Evolutionary conservation across 352 stramenopile genomes (phyloP).

Genomic region (Globisporangium ultimum): DNA sequence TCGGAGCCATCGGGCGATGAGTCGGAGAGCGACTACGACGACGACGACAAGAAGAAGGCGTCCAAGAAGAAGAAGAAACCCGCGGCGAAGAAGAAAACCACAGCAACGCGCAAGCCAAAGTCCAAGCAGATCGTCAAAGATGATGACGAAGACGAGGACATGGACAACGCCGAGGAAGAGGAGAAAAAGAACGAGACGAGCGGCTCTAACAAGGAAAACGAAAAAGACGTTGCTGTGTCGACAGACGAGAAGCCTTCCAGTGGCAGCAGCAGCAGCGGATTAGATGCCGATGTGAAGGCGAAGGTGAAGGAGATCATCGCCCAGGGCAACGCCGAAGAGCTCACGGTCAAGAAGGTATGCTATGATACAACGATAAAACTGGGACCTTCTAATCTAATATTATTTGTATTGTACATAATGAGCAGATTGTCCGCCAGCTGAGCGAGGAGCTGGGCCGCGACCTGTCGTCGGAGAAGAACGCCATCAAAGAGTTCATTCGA

Average conservation of each 20-base stretch:
- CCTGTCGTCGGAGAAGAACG: slow-evolving; percentile 65
- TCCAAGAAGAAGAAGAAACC: slow-evolving; percentile 19
- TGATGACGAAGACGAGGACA: not conserved
- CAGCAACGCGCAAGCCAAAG: slow-evolving; percentile 9
- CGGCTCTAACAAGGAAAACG: slow-evolving; percentile 14
- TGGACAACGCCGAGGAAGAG: slow-evolving; percentile 1
- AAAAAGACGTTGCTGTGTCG: slow-evolving; percentile 1
- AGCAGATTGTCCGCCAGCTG: slow-evolving; percentile 69
- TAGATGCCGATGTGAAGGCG: slow-evolving; percentile 47
- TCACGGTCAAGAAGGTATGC: slow-evolving; percentile 83
- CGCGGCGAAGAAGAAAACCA: slow-evolving; percentile 8
- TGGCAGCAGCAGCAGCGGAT: slow-evolving; percentile 10
- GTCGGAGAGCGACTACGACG: slow-evolving; percentile 73
- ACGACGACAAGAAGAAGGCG: slow-evolving; percentile 23
- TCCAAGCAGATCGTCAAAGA: slow-evolving; percentile 10
- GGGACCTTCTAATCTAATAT: not conserved
- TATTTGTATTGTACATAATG: slow-evolving; percentile 2
- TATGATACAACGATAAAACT: not conserved
- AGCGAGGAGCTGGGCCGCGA: slow-evolving; percentile 65
- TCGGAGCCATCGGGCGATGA: slow-evolving; percentile 30
- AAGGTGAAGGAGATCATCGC: slow-evolving; percentile 82
- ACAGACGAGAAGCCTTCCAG: slow-evolving; percentile 18
- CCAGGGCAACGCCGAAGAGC: slow-evolving; percentile 65
- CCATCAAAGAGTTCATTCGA: slow-evolving; percentile 77
- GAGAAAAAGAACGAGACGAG: slow-evolving; percentile 15